Evolutionary conservation across 352 stramenopile species (phyloP), one percentile per base, ranked within the genome.

Genomic region (Phytophthora hibernalis): DNA sequence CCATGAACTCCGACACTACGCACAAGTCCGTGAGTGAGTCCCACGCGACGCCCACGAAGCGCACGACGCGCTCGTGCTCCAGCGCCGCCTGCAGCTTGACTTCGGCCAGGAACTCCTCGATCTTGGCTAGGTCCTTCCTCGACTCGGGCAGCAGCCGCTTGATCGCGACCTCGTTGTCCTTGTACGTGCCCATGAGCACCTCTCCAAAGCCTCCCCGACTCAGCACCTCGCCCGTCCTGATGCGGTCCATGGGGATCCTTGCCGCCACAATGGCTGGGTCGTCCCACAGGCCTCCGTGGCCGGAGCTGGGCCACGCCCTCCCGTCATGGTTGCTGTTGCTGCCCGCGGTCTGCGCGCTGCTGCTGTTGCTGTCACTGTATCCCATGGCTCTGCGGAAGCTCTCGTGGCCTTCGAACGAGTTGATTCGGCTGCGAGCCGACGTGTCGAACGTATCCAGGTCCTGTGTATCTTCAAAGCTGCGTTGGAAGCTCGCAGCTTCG

Each of bases 71-170:
- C 22, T 74, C 63, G 26, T 82, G 72, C 45, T 81, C 60, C 30
- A 85, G 26, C 6, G 47, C 40, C 2, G 71, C 61, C 44, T 79
- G 63, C n/a, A 89, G 59, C 45, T 77, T 75, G 2, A 87, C 70
- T 52, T 92, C 83, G 3, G 64, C 68, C 55, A 90, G 42, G 31
- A 90, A 87, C 22, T 77, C 69, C 52, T 88, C 74, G 38, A 90
- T 73, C 18, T 71, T 68, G 37, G 68, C 57, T 63, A 88, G 45
- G 38, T 82, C 62, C 22, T 74, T 62, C 3, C 79, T 71, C 1
- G 65, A 61, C 26, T 90, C 81, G 0, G 75, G 70, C 31, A 82
- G 20, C 20, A 90, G 49, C 7, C 69, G 56, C 70, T 90, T 90
- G 54, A 90, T 79, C 1, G 81, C 81, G 11, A 90, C 79, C 2